Evolutionary conservation across 1,284 basidiomycete genomes (phyloP), one percentile per base, ranked within the genome.

Genomic region (Neotropicomus parvogracilis): DNA sequence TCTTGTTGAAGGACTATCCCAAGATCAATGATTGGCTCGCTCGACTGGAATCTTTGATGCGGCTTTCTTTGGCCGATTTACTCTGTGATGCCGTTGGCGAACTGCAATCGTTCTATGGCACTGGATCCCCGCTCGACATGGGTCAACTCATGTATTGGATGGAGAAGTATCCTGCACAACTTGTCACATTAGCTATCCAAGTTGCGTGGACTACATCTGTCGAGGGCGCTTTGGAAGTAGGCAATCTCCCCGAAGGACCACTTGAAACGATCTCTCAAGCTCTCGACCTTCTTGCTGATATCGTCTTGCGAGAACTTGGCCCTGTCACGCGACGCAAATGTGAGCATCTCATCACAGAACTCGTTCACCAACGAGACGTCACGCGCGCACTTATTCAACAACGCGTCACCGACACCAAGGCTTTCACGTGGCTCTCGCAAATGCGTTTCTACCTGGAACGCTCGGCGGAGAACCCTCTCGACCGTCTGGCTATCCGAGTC

Each of bases 11-110:
- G 66, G 91, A 98, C 58, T 95, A 83, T 64, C 89, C 93, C 14
- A 97, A 95, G 73, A 97, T 99, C 75, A 98, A 99, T 66, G 97
- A 98, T 66, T 99, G 97, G 97, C 79, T 99, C 33, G 85, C 88
- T 34, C 88, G 85, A 62, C 79, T 99, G 50, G 97, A 99, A 68
- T 78, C 83, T 3, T 91, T 94, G 75, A 98, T 99, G 94, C 83
- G 90, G n/a, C 65, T 88, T 21, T 95, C 95, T 8, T 77, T 99
- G 29, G 91, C 95, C 0, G 78, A 85, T 52, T 71, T 91, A 1
- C 77, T 97, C n/a, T 81, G 79, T 16, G 81, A 87, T 29, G 83
- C 88, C 0, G 87, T 92, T n/a, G 73, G 70, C 6, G 89, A 93
- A 62, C 74, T 98, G 8, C 81, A 88, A 56, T 67, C 70, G 0